A percentile compares a stretch with the other conserved stretches of the same genome.
These are phyloP conservation scores for Globisporangium viniferum DNA, from an alignment of 352 stramenopile genomes.

Conservation along the genomic window DNA sequence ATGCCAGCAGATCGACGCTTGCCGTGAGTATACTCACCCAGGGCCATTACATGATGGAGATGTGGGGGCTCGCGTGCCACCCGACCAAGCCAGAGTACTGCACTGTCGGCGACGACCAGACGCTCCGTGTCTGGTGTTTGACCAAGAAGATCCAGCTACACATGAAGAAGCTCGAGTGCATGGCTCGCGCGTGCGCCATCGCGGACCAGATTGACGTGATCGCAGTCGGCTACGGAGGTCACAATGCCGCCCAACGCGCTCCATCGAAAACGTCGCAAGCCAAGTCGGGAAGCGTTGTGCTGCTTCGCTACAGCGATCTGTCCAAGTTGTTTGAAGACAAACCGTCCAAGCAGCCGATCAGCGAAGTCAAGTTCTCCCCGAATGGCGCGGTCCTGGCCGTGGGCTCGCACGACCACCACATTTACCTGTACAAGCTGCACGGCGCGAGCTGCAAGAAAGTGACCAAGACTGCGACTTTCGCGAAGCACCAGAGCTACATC, in stretches of 20 bases:
- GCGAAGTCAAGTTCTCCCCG: conserved; percentile 76
- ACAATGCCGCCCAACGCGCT: conserved; percentile 31
- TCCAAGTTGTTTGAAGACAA: conserved; percentile 74
- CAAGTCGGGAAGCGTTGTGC: conserved; percentile 67
- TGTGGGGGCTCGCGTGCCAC: conserved; percentile 84
- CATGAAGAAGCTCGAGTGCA: conserved; percentile 37
- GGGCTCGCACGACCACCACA: conserved; percentile 69
- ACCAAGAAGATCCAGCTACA: conserved; percentile 42
- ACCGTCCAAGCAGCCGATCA: conserved; percentile 79
- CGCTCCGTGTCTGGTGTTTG: conserved; percentile 76
- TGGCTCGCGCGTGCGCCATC: conserved; percentile 64
- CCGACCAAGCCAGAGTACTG: conserved; percentile 63
- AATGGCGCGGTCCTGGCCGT: conserved; percentile 49
- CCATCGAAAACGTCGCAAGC: conserved; percentile 32
- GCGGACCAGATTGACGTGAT: conserved; percentile 38
- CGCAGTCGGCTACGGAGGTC: conserved; percentile 58
- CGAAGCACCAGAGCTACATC: conserved; percentile 85
- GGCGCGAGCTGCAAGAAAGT: conserved; percentile 38
- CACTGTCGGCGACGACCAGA: conserved; percentile 80
- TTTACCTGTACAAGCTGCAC: conserved; percentile 70
- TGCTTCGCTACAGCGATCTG: conserved; percentile 60
- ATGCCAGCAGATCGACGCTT: conserved; percentile 27
- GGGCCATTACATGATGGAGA: conserved; percentile 70
- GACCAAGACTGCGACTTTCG: conserved; percentile 50
- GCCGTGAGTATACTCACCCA: conserved; percentile 32